Base-by-base conservation (phyloP, 2,329 filamentous ascomycete genomes). In the Cordyceps tenuipes region DNA sequence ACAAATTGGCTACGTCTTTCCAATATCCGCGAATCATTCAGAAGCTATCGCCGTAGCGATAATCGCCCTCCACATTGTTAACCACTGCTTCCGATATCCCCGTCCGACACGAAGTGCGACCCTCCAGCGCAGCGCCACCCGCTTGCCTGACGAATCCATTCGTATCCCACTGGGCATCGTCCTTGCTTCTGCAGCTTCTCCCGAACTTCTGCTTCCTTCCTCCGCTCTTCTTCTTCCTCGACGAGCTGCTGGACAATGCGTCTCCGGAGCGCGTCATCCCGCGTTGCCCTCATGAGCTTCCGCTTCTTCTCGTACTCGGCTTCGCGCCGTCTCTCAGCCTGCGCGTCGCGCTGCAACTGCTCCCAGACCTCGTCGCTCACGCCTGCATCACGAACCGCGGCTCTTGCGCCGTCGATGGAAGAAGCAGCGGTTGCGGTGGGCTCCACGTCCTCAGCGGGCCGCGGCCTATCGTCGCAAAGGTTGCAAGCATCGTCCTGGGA, bases 361-460 rank as follows among this genome's bases (percentile, higher is more conserved):
- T 77, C 71, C 86, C 86, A 89, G 1, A 82, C 72, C 6, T 71
- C 80, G 52, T 88, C 83, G 5, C 76, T 79, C 0, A 89, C 84
- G 0, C 81, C 81, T 0, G 75, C 68, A 61, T 89, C 86, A 13
- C 85, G 77, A 5, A 46, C n/a, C 26, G 52, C 39, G 44, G 12
- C 21, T 47, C 13, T 5, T 31, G 34, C 8, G 10, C 21, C 43
- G 15, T 43, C 26, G 15, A 57, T 55, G 34, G 58, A 54, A 34
- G 44, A 51, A 26, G 54, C 34, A 21, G 21, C 5, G n/a, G 26
- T 41, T 2, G 26, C 39, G n/a, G 43, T 39, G n/a, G 54, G 29
- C 44, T 49, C 41, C 54, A 19, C 39, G 21, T 31, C 15, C 39
- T 54, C 31, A 23, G 51, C 51, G 51, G 51, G 52, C 34, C 41